Base-by-base conservation (phyloP, 208 protist genomes). In the Blastocrithidia nonstop region DNA sequence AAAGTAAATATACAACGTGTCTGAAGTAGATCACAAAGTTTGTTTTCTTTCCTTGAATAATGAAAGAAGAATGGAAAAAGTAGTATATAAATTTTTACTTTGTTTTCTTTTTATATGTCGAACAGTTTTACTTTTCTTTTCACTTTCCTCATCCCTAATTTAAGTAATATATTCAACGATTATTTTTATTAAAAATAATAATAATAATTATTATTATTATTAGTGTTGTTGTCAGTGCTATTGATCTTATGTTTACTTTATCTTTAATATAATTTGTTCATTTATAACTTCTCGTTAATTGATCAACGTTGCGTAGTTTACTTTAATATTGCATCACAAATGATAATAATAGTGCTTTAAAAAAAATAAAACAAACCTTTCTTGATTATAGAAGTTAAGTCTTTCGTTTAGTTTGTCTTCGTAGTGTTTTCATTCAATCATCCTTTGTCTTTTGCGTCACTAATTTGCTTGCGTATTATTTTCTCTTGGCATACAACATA, bases 391-490 rank as follows among this genome's bases (percentile, higher is more conserved):
- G 6, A 11, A 1, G n/a, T 38, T 26, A 16, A n/a, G 19, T 41
- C 45, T 26, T 50, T 54, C n/a, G n/a, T n/a, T n/a, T n/a, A n/a
- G n/a, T n/a, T n/a, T n/a, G n/a, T n/a, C n/a, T n/a, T n/a, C n/a
- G n/a, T n/a, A n/a, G n/a, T n/a, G n/a, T n/a, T n/a, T n/a, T n/a
- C n/a, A n/a, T 35, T 56, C 35, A 35, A 21, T 49, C 1, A 20
- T 47, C 39, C 11, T 1, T 55, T 17, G 6, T 35, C 13, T n/a
- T 19, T 27, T 53, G 26, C 44, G 19, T 43, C 27, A 28, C 23
- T 53, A 23, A 19, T 53, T 46, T 33, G 9, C 11, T 35, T 38
- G 21, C 61, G 6, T 51, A 43, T 62, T 22, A 42, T 41, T 44
- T 43, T 38, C 36, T 36, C 24, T 37, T 37, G 24, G 3, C 20